Evolutionary conservation across 2,329 filamentous ascomycete species (phyloP).

Genomic region (Pleomassaria siparia): DNA sequence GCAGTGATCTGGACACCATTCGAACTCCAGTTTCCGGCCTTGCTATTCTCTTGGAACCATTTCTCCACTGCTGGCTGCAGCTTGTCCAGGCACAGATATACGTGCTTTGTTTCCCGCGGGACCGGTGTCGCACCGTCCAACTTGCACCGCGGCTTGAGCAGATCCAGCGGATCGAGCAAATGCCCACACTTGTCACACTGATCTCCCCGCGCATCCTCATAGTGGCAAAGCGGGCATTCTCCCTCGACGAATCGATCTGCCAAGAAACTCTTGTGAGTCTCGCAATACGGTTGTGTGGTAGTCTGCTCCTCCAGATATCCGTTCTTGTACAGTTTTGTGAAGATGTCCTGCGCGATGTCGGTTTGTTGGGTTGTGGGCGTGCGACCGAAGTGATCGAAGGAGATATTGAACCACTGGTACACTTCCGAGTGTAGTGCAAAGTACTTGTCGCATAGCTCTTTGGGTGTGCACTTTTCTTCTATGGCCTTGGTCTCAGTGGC

Average conservation of each 20-base stretch:
- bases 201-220: conserved; percentile 55
- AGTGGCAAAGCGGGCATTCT: conserved; percentile 69
- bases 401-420: conserved; percentile 95
- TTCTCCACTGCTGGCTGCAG: conserved; percentile 74
- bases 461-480: conserved; percentile 79
- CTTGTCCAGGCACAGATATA: conserved; percentile 84
- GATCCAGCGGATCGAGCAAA: conserved; percentile 52
- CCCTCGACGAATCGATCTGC: conserved; percentile 73
- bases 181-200: conserved; percentile 56
- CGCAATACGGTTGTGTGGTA: conserved; percentile 89
- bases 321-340: conserved; percentile 82
- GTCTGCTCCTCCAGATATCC: conserved; percentile 84
- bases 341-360: conserved; percentile 89
- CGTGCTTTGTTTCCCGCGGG: conserved; percentile 80
- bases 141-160: conserved; percentile 74
- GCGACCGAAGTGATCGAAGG: conserved; percentile 91
- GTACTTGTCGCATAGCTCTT: conserved; percentile 89
- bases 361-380: conserved; percentile 89
- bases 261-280: conserved; percentile 56
- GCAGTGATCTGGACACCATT: conserved; percentile 77
- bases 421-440: conserved; percentile 86
- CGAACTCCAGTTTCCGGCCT: conserved; percentile 73
- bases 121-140: conserved; percentile 82
- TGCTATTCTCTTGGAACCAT: conserved; percentile 74
- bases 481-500: conserved; percentile 95